Conservation (phyloP, 2,329 filamentous ascomycete genomes). For the Fusarium decemcellulare region DNA sequence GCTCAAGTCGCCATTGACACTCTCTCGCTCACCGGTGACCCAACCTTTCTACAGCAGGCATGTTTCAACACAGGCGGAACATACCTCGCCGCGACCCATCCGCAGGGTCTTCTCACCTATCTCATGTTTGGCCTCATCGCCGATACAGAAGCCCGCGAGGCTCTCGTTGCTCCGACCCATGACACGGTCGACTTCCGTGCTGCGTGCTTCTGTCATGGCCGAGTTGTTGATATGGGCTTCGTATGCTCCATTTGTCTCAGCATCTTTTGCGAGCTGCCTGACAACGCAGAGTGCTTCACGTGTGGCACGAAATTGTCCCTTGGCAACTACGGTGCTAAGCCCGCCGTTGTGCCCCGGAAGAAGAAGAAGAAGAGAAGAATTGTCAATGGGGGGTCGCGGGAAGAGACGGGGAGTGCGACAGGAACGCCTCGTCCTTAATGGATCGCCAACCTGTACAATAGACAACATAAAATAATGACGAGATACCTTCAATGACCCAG, state of each 20-base stretch:
- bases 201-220: slow-evolving; percentile 97
- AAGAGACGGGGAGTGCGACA: slow-evolving; percentile 71
- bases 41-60: slow-evolving; percentile 95
- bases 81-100: slow-evolving; percentile 67
- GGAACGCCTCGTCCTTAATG: slow-evolving; percentile 68
- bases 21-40: slow-evolving; percentile 85
- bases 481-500: slow-evolving; percentile 31
- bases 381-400: slow-evolving; percentile 65
- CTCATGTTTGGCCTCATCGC: slow-evolving; percentile 95
- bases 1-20: slow-evolving; percentile 93
- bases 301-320: slow-evolving; percentile 85
- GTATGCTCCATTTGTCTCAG: slow-evolving; percentile 97
- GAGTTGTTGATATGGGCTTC: slow-evolving; percentile 91
- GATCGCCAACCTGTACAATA: neutral
- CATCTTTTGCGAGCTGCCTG: slow-evolving; percentile 83
- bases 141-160: slow-evolving; percentile 66
- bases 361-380: slow-evolving; percentile 84
- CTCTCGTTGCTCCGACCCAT: slow-evolving; percentile 83
- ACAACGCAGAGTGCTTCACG: slow-evolving; percentile 80
- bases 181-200: slow-evolving; percentile 95
- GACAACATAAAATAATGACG: slow-evolving; percentile 48
- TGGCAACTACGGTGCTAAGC: slow-evolving; percentile 82
- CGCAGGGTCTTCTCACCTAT: slow-evolving; percentile 86
- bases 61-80: slow-evolving; percentile 73
- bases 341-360: slow-evolving; percentile 79